A percentile compares a stretch with the other conserved stretches of the same genome.
phyloP scores from a whole-genome alignment of 2,329 filamentous ascomycete genomes.

The Aphanoascus verrucosus region DNA sequence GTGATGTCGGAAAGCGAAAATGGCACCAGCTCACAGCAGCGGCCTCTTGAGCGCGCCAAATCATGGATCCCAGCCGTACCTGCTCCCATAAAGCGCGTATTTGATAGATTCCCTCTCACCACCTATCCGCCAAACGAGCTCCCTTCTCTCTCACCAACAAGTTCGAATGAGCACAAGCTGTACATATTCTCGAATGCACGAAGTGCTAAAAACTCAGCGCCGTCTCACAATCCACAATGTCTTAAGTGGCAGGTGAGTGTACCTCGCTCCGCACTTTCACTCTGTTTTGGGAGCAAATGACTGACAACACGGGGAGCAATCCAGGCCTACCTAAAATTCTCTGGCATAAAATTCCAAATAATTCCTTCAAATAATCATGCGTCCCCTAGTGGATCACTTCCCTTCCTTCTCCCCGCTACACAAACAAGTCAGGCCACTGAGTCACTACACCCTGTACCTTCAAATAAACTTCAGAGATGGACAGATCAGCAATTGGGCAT shows the following conservation, averaged over 20 bases:
- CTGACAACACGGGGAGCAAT: not conserved
- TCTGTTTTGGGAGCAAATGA: not conserved
- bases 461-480: constrained; percentile 60
- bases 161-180: constrained; percentile 46
- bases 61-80: constrained; percentile 43
- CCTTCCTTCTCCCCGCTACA: constrained; percentile 61
- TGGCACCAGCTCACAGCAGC: constrained; percentile 4
- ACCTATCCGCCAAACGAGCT: constrained; percentile 66
- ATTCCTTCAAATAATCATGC: constrained; percentile 81
- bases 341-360: constrained; percentile 55
- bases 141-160: constrained; percentile 49
- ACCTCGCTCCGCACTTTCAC: not conserved
- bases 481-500: constrained; percentile 42
- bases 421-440: constrained; percentile 26
- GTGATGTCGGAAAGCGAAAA: constrained; percentile 20
- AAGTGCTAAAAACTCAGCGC: constrained; percentile 50
- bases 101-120: constrained; percentile 69
- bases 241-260: constrained; percentile 82
- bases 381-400: constrained; percentile 76
- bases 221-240: constrained; percentile 86
- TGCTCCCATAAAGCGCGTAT: constrained; percentile 65
- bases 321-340: constrained; percentile 73
- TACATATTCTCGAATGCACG: constrained; percentile 64
- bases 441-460: constrained; percentile 43
- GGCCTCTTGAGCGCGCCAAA: constrained; percentile 15